phyloP scores from a whole-genome alignment of 1,139 yeast species.

The Debaryomyces nepalensis region DNA sequence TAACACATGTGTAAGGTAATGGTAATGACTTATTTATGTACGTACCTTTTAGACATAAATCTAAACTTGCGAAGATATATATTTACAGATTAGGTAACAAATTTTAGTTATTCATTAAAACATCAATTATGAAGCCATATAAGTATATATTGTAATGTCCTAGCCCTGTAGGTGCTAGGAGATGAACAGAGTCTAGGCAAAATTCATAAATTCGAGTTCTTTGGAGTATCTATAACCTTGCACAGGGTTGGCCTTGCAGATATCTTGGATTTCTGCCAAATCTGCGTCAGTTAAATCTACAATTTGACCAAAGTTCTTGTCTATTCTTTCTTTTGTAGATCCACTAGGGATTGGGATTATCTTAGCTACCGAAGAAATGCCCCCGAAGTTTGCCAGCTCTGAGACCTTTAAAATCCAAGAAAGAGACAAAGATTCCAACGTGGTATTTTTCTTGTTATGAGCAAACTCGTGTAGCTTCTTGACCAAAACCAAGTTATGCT shows the following conservation, averaged over 20 bases:
- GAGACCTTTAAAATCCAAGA: slow-evolving; percentile 64
- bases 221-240: slow-evolving; percentile 56
- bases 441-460: slow-evolving; percentile 45
- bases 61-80: neutral
- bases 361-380: slow-evolving; percentile 46
- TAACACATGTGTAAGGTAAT: slow-evolving; percentile 10
- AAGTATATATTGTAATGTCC: neutral
- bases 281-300: slow-evolving; percentile 57
- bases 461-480: slow-evolving; percentile 50
- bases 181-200: slow-evolving; percentile 8
- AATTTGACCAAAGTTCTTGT: slow-evolving; percentile 55
- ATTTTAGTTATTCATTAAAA: slow-evolving; percentile 1
- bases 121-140: neutral
- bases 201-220: slow-evolving; percentile 17
- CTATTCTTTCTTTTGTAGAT: slow-evolving; percentile 59
- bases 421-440: slow-evolving; percentile 71
- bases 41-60: neutral
- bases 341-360: slow-evolving; percentile 83
- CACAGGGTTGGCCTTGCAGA: slow-evolving; percentile 43
- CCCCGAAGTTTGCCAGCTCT: slow-evolving; percentile 31
- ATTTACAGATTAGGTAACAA: neutral
- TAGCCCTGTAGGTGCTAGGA: neutral
- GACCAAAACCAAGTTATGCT: slow-evolving; percentile 54
- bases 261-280: slow-evolving; percentile 51
- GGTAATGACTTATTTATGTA: neutral